phyloP scores from a whole-genome alignment of 257 asterid species.

The Datura wrightii region DNA sequence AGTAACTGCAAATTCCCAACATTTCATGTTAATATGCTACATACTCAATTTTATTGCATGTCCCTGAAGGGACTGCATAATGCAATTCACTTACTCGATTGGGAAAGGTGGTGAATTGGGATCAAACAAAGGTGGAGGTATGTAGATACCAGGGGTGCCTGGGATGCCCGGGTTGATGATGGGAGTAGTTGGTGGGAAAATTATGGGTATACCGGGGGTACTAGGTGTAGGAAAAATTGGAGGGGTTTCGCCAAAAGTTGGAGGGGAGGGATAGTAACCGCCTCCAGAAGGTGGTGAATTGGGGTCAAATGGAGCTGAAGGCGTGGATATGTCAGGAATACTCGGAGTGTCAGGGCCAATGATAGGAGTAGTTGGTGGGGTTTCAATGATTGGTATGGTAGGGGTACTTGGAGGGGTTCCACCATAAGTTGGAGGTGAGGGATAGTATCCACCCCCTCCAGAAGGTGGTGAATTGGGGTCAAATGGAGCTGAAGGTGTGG shows the following conservation, averaged over 20 bases:
- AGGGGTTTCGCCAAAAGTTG: background rate
- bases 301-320: constrained; percentile 80
- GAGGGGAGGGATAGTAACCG: constrained; percentile 8
- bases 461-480: constrained; percentile 27
- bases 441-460: constrained; percentile 13
- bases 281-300: constrained; percentile 69
- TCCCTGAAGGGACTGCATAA: background rate
- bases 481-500: constrained; percentile 1
- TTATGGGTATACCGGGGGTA: constrained; percentile 33
- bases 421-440: constrained; percentile 16
- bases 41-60: background rate
- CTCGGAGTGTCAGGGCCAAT: constrained; percentile 40
- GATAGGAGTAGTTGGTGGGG: constrained; percentile 45
- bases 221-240: constrained; percentile 24
- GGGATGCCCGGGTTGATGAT: constrained; percentile 48
- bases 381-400: constrained; percentile 28
- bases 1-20: constrained; percentile 49
- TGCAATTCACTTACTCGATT: constrained; percentile 53
- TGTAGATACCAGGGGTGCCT: constrained; percentile 46
- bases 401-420: constrained; percentile 34
- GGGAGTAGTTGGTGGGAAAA: constrained; percentile 46
- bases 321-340: constrained; percentile 51
- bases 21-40: background rate
- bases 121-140: constrained; percentile 62
- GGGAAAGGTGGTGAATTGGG: constrained; percentile 75